Evolutionary conservation across 495 filamentous ascomycete genomes (phyloP).

Genomic region (Talaromyces wortmannii): DNA sequence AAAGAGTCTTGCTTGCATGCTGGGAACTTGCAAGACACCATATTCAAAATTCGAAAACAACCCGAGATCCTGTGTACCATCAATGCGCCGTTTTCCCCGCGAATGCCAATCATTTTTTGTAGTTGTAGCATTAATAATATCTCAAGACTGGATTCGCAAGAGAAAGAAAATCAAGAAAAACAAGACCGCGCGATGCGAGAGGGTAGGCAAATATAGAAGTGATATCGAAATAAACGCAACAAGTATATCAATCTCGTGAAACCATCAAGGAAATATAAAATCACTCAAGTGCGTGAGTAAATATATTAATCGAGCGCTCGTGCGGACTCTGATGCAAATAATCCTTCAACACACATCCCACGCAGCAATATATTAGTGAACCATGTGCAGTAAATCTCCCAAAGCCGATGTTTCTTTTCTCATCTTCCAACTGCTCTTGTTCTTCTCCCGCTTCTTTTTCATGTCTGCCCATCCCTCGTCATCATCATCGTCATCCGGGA

Average conservation of each 20-base stretch:
- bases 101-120: neutral
- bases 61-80: neutral
- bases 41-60: constrained; percentile 1
- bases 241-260: neutral
- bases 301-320: neutral
- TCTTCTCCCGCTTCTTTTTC: constrained; percentile 77
- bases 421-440: constrained; percentile 64
- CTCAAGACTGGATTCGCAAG: too few species aligned
- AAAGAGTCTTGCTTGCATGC: neutral
- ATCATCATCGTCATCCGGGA: constrained; percentile 61
- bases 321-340: neutral
- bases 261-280: neutral
- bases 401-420: constrained; percentile 48
- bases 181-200: neutral
- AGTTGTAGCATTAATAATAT: neutral
- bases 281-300: neutral
- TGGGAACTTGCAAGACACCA: neutral
- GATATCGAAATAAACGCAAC: neutral
- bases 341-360: too few species aligned
- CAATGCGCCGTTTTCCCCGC: neutral
- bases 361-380: constrained; percentile 21
- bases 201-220: neutral
- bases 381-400: constrained; percentile 35
- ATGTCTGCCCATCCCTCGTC: constrained; percentile 84
- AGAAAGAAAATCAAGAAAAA: neutral